Conservation (phyloP, 495 filamentous ascomycete species). For the Neurospora sp. region DNA sequence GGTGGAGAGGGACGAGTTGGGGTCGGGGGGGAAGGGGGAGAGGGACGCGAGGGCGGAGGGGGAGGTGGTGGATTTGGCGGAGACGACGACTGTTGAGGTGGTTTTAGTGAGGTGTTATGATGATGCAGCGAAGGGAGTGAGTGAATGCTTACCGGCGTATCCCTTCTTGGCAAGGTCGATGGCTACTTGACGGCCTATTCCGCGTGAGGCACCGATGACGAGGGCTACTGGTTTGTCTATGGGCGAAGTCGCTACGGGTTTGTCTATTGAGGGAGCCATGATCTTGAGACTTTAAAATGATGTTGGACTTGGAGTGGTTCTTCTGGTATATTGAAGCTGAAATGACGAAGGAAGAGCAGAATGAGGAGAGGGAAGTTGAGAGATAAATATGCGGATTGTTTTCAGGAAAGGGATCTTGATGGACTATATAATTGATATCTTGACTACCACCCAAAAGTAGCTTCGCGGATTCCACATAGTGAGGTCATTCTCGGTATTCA, state of each 20-base stretch:
- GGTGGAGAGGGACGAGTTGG: slow-evolving; percentile 69
- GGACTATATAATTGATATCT: neutral
- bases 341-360: neutral
- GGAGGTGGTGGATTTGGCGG: slow-evolving; percentile 68
- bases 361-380: neutral
- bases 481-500: neutral
- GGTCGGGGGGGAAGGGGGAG: slow-evolving; percentile 64
- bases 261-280: neutral
- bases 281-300: neutral
- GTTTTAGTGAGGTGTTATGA: neutral
- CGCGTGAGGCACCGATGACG: slow-evolving; percentile 63
- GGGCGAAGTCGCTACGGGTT: neutral
- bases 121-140: neutral
- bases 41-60: slow-evolving; percentile 47
- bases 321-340: neutral
- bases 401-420: neutral
- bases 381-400: neutral
- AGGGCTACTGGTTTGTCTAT: slow-evolving; percentile 44
- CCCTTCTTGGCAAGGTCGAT: slow-evolving; percentile 61
- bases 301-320: neutral
- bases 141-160: slow-evolving; percentile 47
- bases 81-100: slow-evolving; percentile 54
- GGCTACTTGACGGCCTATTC: slow-evolving; percentile 71
- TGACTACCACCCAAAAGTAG: neutral
- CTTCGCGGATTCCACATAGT: neutral